Conservation (phyloP, 176 grass and related monocot genomes). For the Triticum dicoccoides region DNA sequence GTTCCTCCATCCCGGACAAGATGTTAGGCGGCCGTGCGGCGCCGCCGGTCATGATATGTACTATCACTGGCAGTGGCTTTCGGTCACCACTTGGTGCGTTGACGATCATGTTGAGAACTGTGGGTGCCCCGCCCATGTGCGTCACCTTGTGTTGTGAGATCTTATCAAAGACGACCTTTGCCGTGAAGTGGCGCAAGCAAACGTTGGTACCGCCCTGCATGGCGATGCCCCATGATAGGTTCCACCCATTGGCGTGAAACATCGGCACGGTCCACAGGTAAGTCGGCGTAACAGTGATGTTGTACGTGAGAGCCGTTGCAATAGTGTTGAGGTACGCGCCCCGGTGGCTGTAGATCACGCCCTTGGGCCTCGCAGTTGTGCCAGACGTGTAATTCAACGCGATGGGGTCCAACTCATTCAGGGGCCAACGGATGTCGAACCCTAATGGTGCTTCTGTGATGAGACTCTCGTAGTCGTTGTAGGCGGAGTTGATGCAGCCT, state of each 20-base stretch:
- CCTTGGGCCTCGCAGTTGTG: conserved; percentile 71
- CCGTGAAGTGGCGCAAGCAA: conserved; percentile 45
- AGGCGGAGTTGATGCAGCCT: neutral
- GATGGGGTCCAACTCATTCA: conserved; percentile 46
- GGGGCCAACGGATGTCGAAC: conserved; percentile 43
- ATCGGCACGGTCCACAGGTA: conserved; percentile 80
- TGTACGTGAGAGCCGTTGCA: conserved; percentile 30
- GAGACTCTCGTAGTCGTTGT: conserved; percentile 25
- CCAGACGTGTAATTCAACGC: conserved; percentile 77
- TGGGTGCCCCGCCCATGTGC: conserved; percentile 65
- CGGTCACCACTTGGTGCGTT: conserved; percentile 36
- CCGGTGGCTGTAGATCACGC: conserved; percentile 67
- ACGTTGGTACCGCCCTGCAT: conserved; percentile 64
- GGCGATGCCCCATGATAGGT: conserved; percentile 58
- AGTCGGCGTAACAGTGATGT: conserved; percentile 41
- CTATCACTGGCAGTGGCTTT: conserved; percentile 17
- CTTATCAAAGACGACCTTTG: conserved; percentile 41
- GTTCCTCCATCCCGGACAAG: conserved; percentile 57
- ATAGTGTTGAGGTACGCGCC: conserved; percentile 60
- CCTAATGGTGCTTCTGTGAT: neutral
- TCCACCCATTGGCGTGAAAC: conserved; percentile 87
- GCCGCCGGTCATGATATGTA: conserved; percentile 52
- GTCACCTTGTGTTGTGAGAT: conserved; percentile 43
- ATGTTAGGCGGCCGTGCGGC: conserved; percentile 56
- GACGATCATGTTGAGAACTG: conserved; percentile 65